These are phyloP conservation scores for Nicotiana knightiana DNA, from an alignment of 257 asterid species.

Conservation along the genomic window DNA sequence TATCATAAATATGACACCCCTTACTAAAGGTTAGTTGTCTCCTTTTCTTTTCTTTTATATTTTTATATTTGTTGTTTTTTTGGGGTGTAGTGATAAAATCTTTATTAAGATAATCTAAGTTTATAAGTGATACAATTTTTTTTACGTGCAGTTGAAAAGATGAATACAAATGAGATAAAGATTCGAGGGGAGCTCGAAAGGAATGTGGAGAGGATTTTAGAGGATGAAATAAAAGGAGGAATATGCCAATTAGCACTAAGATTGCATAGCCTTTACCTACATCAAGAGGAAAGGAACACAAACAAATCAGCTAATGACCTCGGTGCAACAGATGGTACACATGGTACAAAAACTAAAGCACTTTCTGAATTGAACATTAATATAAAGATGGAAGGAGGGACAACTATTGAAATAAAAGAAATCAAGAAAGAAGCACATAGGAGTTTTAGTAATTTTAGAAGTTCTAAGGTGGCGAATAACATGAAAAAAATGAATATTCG, in stretches of 20 bases:
- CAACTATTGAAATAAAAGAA: conserved; percentile 49
- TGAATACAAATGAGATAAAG: conserved; percentile 46
- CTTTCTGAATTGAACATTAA: conserved; percentile 53
- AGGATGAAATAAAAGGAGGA: conserved; percentile 58
- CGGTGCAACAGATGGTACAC: background rate
- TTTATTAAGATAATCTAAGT: background rate
- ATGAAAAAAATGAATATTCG: background rate
- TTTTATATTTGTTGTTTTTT: background rate
- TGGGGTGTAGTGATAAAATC: background rate
- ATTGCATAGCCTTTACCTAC: conserved; percentile 52
- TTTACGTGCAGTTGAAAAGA: conserved; percentile 1
- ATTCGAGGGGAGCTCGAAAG: conserved; percentile 47
- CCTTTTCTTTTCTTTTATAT: background rate
- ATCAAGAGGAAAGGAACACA: conserved; percentile 30
- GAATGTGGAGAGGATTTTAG: conserved; percentile 51
- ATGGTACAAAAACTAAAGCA: background rate
- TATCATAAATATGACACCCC: background rate
- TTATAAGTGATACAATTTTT: background rate
- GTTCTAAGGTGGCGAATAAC: background rate
- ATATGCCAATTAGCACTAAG: conserved; percentile 51
- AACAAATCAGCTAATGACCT: background rate
- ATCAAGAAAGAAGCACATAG: conserved; percentile 38
- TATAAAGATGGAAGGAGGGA: conserved; percentile 59
- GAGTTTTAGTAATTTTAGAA: background rate
- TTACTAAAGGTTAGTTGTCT: background rate